Base-by-base conservation (phyloP, 768 basidiomycete genomes). In the Russula lepida region DNA sequence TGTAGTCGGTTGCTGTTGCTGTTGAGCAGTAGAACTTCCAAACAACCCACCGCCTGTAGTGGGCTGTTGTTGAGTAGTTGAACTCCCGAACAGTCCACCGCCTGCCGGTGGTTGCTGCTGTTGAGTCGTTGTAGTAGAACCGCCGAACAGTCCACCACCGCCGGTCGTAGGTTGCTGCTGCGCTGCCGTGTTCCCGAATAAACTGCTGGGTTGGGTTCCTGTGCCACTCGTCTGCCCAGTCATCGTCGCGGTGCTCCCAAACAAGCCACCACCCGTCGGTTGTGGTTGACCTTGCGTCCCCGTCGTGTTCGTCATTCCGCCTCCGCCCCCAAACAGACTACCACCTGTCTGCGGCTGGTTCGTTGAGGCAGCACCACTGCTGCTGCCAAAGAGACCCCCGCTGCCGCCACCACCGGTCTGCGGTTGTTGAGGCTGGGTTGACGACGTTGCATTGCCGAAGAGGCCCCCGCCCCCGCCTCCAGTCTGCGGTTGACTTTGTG, bases 181-280 rank as follows among this genome's bases (percentile, higher is more conserved):
- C 35, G 35, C 17, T 37, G 35, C 5, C 15, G 13, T 37, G 17
- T 15, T 37, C 35, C 35, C 35, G 35, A 17, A 37, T 17, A 37
- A 15, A 17, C 35, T 15, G 35, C 35, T 32, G n/a, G 62, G 59
- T 13, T 55, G 49, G 11, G 50, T 21, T 35, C 49, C 57, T 19
- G 30, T 27, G 9, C 57, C 54, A 6, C 56, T 37, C 48, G 62
- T 60, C n/a, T 63, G 56, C 11, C 46, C 46, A 6, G 56, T 21
- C 17, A 25, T 54, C 46, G 47, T 49, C 35, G 37, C 49, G 15
- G 69, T 63, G 51, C 43, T 69, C 9, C 72, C 71, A 59, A 72
- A 73, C 60, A 74, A 55, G 7, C 73, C 69, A 9, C 71, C 69
- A 12, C 28, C 19, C 27, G 25, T 27, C 48, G 17, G 49, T n/a